A percentile compares a stretch with the other conserved stretches of the same genome.
phyloP scores from a whole-genome alignment of 225 moss, liverwort and hornwort species.

The Pseudisothecium myosuroides region DNA sequence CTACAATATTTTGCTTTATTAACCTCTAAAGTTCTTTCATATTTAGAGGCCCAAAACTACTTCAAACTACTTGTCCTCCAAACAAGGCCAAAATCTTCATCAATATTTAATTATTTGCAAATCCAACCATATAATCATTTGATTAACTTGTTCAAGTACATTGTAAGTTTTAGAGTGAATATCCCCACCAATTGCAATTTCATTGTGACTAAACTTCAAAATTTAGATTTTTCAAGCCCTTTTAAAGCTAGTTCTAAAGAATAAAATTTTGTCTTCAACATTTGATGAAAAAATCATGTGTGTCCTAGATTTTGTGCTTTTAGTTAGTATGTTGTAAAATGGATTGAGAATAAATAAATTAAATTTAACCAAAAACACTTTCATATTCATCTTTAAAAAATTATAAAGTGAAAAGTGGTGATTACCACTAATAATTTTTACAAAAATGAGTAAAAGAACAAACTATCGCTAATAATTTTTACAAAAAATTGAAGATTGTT shows the following conservation, averaged over 20 bases:
- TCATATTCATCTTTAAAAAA: background rate
- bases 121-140: rapidly evolving
- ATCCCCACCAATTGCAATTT: background rate
- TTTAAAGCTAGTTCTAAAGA: no score
- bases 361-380: no score
- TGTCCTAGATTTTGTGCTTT: background rate
- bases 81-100: background rate
- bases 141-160: background rate
- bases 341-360: background rate
- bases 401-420: background rate
- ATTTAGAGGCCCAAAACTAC: background rate
- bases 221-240: background rate
- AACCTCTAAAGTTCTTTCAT: background rate
- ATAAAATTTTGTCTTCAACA: background rate
- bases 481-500: background rate
- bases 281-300: background rate
- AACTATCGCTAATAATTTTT: background rate
- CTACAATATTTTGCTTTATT: background rate
- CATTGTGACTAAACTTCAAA: background rate
- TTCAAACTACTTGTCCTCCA: background rate
- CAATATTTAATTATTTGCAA: background rate
- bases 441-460: background rate
- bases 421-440: background rate
- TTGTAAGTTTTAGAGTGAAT: background rate
- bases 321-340: background rate